Conservation (phyloP, 2,329 filamentous ascomycete species). For the Rosellinia necatrix region DNA sequence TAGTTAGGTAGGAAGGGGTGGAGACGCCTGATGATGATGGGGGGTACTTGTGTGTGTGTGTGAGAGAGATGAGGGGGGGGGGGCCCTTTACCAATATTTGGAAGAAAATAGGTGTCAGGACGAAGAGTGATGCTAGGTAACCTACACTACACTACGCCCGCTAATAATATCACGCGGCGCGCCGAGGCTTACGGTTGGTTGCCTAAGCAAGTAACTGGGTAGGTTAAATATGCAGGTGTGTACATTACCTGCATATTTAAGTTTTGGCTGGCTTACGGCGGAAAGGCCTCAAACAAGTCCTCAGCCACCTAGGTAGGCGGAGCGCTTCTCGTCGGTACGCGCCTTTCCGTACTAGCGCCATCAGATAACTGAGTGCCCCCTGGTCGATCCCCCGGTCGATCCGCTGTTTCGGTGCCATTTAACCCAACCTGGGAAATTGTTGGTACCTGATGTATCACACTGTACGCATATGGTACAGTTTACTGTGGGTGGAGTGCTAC, state of each 20-base stretch:
- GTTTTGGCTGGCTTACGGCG: neutral
- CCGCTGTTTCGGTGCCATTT: neutral
- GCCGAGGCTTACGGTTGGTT: slow-evolving; percentile 1
- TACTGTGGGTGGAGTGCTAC: neutral
- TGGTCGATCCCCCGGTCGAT: neutral
- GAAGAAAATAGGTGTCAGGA: neutral
- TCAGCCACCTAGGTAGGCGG: neutral
- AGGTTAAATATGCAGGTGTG: no score
- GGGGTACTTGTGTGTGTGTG: no score
- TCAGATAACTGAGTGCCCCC: slow-evolving; percentile 27
- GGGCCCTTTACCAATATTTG: no score
- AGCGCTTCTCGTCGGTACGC: neutral
- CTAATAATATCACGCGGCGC: neutral
- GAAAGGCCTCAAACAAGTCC: neutral
- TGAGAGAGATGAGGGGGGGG: no score
- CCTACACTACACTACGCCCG: no score
- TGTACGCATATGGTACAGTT: no score
- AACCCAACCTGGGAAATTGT: no score
- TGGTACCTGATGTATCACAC: no score
- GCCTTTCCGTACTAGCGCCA: slow-evolving; percentile 20
- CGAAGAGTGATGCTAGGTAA: no score
- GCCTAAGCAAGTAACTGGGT: no score
- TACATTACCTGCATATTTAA: no score
- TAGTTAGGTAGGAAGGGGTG: slow-evolving; percentile 7
- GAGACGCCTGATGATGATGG: slow-evolving; percentile 16